These are phyloP conservation scores for Acanthamoeba divionensis DNA, from an alignment of 208 protist species.

Conservation along the genomic window DNA sequence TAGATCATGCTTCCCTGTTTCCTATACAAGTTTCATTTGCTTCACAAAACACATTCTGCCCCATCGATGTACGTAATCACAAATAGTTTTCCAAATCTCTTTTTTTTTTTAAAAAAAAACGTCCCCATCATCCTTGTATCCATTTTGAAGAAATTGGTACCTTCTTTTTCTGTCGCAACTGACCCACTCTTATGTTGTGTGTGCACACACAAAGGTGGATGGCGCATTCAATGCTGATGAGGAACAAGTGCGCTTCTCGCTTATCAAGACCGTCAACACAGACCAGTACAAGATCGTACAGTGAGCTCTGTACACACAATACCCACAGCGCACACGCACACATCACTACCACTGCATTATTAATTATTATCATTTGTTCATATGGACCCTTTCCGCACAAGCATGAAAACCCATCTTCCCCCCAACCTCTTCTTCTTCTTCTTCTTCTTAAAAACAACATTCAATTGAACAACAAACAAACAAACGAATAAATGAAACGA, in stretches of 20 bases:
- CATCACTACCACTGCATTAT: too few relatives aligned
- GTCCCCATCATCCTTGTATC: not conserved
- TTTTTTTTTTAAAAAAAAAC: not conserved
- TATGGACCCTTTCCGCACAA: too few relatives aligned
- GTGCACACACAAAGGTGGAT: not conserved
- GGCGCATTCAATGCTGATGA: not conserved
- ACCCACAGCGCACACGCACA: too few relatives aligned
- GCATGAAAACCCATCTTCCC: too few relatives aligned
- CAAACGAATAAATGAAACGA: too few relatives aligned
- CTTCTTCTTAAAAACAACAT: too few relatives aligned
- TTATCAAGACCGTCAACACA: not conserved
- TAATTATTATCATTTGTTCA: too few relatives aligned
- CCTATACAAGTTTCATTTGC: constrained; percentile 62
- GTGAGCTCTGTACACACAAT: too few relatives aligned
- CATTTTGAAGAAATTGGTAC: too few relatives aligned
- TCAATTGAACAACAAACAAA: too few relatives aligned
- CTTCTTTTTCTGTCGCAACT: too few relatives aligned
- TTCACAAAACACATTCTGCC: constrained; percentile 8
- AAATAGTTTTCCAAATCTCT: not conserved
- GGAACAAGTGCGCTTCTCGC: not conserved
- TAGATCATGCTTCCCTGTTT: constrained; percentile 56
- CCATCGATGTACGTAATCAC: constrained; percentile 14
- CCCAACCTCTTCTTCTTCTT: too few relatives aligned
- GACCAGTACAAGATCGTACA: constrained; percentile 1
- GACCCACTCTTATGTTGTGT: not conserved